Evolutionary conservation across 495 filamentous ascomycete genomes (phyloP).

Genomic region (Xylaria longipes): DNA sequence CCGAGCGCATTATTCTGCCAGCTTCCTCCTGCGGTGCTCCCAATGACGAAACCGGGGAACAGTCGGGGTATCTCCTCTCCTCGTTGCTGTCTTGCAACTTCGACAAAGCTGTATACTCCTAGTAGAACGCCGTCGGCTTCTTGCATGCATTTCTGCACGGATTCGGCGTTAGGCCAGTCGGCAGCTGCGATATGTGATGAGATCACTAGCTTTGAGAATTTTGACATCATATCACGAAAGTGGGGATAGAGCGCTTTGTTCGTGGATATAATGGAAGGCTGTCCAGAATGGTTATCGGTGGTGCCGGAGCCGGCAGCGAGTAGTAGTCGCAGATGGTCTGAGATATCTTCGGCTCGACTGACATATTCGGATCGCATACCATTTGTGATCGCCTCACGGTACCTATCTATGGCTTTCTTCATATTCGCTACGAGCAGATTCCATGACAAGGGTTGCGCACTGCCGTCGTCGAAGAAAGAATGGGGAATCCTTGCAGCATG

Average conservation of each 20-base stretch:
- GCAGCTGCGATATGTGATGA: conserved; percentile 98
- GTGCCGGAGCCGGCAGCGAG: conserved; percentile 94
- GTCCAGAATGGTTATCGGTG: conserved; percentile 97
- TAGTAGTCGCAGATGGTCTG: conserved; percentile 92
- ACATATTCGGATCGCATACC: conserved; percentile 89
- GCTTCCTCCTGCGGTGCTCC: conserved; percentile 79
- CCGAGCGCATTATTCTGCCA: conserved; percentile 92
- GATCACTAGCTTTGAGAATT: conserved; percentile 96
- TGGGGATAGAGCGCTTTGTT: conserved; percentile 97
- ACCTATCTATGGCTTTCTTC: conserved; percentile 83
- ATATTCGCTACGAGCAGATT: conserved; percentile 87
- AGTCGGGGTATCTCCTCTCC: conserved; percentile 89
- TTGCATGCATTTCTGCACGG: conserved; percentile 88
- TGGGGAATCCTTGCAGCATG: conserved; percentile 69
- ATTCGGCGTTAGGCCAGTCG: conserved; percentile 88
- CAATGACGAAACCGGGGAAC: conserved; percentile 87
- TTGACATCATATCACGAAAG: conserved; percentile 99
- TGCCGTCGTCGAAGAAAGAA: conserved; percentile 85
- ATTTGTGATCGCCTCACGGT: conserved; percentile 81
- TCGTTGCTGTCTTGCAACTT: conserved; percentile 89
- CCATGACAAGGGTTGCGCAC: conserved; percentile 77
- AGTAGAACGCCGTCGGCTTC: conserved; percentile 95
- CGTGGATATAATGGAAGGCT: conserved; percentile 97
- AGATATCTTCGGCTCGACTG: conserved; percentile 91
- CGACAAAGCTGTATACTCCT: conserved; percentile 93